Evolutionary conservation across 345 rosid species (phyloP), one percentile per base, ranked within the genome.

Genomic region (Melaleuca alternifolia): DNA sequence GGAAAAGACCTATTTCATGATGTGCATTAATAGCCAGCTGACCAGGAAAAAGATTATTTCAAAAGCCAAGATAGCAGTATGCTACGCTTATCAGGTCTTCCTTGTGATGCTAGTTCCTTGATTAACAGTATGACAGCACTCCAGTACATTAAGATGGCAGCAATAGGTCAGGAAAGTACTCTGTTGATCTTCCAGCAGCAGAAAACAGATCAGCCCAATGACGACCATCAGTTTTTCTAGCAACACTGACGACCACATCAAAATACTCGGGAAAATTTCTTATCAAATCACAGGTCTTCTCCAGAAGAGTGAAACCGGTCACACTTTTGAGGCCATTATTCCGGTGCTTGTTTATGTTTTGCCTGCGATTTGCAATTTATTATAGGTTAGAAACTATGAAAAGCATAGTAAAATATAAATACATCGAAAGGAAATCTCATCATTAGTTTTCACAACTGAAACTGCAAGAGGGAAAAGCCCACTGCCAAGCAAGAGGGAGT

Each of bases 131-230:
- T 44, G 28, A 44, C 37, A 84, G 50, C 61, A 28, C 20, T 61
- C 44, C 28, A 24, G 86, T 26, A 84, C 23, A 23, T 83, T 28
- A 53, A 41, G 46, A 54, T 24, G 30, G 82, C 62, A 30, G 51
- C 50, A 28, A 54, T 50, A 84, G 76, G 79, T 51, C 56, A 84
- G 86, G 86, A 76, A 87, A 48, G 79, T 96, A 97, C 99, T 96
- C 97, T 76, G 99, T 95, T 88, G 99, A 97, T 92, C 98, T 95
- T 92, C 99, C 99, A 88, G 99, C 99, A 83, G 99, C 95, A 87
- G 91, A 89, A 90, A 97, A 96, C 89, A 97, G 89, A 92, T 96
- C 97, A n/a, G 98, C 95, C 99, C 99, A 97, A 88, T 97, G 97
- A 81, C 99, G 96, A 84, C 98, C 99, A 90, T 97, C 99, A 54